These are phyloP conservation scores for Thielaviopsis musarum DNA, from an alignment of 2,329 filamentous ascomycete species.

Conservation along the genomic window DNA sequence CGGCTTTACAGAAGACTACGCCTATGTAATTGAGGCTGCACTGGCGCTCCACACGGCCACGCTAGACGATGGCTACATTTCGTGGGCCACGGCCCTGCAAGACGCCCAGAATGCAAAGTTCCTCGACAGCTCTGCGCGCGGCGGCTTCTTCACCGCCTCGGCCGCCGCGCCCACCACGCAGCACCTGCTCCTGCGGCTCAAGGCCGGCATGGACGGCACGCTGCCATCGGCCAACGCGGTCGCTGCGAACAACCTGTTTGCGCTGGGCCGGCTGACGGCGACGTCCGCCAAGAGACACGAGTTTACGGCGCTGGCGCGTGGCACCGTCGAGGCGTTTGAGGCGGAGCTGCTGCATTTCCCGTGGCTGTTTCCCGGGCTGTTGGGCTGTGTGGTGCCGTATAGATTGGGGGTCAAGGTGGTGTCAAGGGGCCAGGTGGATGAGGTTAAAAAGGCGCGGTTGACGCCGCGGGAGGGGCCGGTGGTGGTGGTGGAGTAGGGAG, in stretches of 20 bases:
- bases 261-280: conserved; percentile 52
- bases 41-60: conserved; percentile 75
- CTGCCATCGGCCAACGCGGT: conserved; percentile 82
- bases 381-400: conserved; percentile 58
- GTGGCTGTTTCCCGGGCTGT: conserved; percentile 71
- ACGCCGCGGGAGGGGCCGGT: conserved; percentile 2
- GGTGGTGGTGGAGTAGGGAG: not conserved
- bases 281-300: conserved; percentile 27
- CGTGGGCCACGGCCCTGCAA: conserved; percentile 72
- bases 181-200: conserved; percentile 68
- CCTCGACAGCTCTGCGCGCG: conserved; percentile 44
- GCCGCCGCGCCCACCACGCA: conserved; percentile 30
- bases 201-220: conserved; percentile 87
- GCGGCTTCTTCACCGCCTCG: conserved; percentile 59
- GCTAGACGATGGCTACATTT: conserved; percentile 55
- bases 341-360: conserved; percentile 85
- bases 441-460: not conserved
- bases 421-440: not conserved
- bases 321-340: conserved; percentile 73
- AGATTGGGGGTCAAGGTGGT: conserved; percentile 45
- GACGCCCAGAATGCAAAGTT: conserved; percentile 43
- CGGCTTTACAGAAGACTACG: conserved; percentile 89
- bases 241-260: conserved; percentile 74
- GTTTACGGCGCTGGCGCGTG: conserved; percentile 48
- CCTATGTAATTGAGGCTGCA: conserved; percentile 68